phyloP scores from a whole-genome alignment of 2,329 filamentous ascomycete species.

The Claviceps sorghi region DNA sequence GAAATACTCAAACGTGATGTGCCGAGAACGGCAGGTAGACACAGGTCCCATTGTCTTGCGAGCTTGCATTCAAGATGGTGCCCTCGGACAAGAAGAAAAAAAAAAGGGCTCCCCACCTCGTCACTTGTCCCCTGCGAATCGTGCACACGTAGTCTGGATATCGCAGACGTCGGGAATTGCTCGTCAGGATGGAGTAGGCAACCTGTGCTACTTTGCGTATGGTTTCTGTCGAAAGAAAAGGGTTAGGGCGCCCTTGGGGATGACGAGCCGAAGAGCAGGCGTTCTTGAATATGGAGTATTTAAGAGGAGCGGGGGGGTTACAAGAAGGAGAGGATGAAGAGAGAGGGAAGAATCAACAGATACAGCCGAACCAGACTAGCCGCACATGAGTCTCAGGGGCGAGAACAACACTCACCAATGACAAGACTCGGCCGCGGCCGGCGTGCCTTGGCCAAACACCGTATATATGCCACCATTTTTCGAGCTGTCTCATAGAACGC shows the following conservation, averaged over 20 bases:
- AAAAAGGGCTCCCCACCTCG: slow-evolving; percentile 34
- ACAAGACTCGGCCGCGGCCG: slow-evolving; percentile 47
- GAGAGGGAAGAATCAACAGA: not conserved
- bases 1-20: not conserved
- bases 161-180: slow-evolving; percentile 29
- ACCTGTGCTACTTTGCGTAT: slow-evolving; percentile 52
- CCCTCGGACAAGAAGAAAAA: not conserved
- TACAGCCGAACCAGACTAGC: no score
- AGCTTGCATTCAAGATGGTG: not conserved
- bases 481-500: slow-evolving; percentile 64
- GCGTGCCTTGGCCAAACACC: slow-evolving; percentile 40
- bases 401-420: slow-evolving; percentile 34
- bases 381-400: no score
- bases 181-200: slow-evolving; percentile 48
- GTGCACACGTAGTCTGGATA: slow-evolving; percentile 41
- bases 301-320: not conserved
- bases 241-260: not conserved
- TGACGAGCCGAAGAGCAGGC: no score
- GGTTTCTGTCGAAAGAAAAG: slow-evolving; percentile 31
- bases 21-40: not conserved
- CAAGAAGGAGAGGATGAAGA: not conserved
- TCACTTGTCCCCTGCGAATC: slow-evolving; percentile 44
- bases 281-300: no score
- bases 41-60: no score
- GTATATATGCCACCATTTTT: slow-evolving; percentile 52